Conservation (phyloP, 768 basidiomycete genomes). For the Strobilomyces dryophilus region DNA sequence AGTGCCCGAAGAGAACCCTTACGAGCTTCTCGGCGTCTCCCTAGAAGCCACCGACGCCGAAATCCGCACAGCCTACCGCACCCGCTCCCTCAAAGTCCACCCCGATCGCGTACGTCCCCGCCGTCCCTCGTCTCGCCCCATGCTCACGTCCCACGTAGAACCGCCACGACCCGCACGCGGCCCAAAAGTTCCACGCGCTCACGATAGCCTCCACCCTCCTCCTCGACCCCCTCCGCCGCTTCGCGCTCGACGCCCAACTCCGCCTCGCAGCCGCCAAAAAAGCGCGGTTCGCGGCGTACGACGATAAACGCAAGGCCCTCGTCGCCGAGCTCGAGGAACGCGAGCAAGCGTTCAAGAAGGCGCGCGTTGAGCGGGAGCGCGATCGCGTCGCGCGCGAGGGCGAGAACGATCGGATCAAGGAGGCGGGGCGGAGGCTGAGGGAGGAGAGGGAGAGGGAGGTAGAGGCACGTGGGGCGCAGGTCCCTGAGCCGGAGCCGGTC, state of each 20-base stretch:
- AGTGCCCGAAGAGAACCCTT: slow-evolving; percentile 67
- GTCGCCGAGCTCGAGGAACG: slow-evolving; percentile 77
- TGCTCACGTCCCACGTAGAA: slow-evolving; percentile 43
- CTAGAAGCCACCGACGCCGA: slow-evolving; percentile 71
- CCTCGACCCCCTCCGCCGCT: slow-evolving; percentile 72
- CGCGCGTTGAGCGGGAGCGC: slow-evolving; percentile 55
- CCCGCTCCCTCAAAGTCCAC: slow-evolving; percentile 80
- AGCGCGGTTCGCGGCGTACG: slow-evolving; percentile 65
- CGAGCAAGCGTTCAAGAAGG: slow-evolving; percentile 74
- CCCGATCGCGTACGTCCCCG: slow-evolving; percentile 67
- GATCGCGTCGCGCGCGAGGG: slow-evolving; percentile 51
- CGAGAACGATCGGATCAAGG: slow-evolving; percentile 70
- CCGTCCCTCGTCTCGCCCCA: slow-evolving; percentile 11
- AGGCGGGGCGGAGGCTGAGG: slow-evolving; percentile 62
- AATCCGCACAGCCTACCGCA: slow-evolving; percentile 74
- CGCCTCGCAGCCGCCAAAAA: slow-evolving; percentile 64
- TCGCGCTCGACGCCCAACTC: slow-evolving; percentile 78
- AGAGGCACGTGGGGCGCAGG: slow-evolving; percentile 39
- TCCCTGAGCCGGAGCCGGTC: slow-evolving; percentile 22
- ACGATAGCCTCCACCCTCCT: slow-evolving; percentile 78
- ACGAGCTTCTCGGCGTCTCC: slow-evolving; percentile 62
- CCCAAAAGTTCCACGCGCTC: slow-evolving; percentile 80
- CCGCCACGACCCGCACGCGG: slow-evolving; percentile 78
- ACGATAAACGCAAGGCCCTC: slow-evolving; percentile 68
- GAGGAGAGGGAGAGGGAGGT: slow-evolving; percentile 62